phyloP scores from a whole-genome alignment of 345 rosid genomes.

The Moricandia moricandioides region DNA sequence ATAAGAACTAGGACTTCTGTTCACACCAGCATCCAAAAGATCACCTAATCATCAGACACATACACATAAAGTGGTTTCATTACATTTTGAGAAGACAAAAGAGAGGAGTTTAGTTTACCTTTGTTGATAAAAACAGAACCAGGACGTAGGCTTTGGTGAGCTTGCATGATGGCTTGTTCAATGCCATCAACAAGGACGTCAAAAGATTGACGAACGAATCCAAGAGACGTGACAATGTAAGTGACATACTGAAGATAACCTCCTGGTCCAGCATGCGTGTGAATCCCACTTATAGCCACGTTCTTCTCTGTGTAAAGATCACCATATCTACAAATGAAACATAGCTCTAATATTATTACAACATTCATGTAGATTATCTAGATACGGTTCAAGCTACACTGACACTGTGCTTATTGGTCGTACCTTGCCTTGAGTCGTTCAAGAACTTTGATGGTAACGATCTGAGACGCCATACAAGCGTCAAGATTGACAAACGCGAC shows the following conservation, averaged over 20 bases:
- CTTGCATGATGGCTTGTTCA: slow-evolving; percentile 75
- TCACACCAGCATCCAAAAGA: slow-evolving; percentile 82
- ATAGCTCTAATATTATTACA: not conserved
- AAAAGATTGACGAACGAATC: slow-evolving; percentile 93
- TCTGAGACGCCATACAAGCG: slow-evolving; percentile 98
- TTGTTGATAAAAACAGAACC: slow-evolving; percentile 78
- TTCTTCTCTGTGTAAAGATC: slow-evolving; percentile 84
- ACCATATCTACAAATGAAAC: slow-evolving; percentile 65
- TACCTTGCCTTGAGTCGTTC: slow-evolving; percentile 33
- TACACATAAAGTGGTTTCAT: not conserved
- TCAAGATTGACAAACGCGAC: slow-evolving; percentile 87
- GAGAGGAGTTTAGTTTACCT: slow-evolving; percentile 44
- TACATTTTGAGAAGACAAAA: not conserved
- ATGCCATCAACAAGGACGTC: slow-evolving; percentile 92
- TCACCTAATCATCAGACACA: slow-evolving; percentile 59
- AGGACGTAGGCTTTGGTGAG: slow-evolving; percentile 84
- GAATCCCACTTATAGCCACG: slow-evolving; percentile 96
- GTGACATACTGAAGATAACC: slow-evolving; percentile 97
- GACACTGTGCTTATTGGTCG: not conserved
- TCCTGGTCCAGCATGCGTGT: slow-evolving; percentile 97
- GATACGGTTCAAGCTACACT: not conserved
- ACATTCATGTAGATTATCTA: not conserved
- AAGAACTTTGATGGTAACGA: slow-evolving; percentile 74
- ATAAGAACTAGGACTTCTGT: slow-evolving; percentile 94
- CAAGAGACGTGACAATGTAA: slow-evolving; percentile 81